Conservation (phyloP, 257 asterid genomes). For the Penstemon eatonii region DNA sequence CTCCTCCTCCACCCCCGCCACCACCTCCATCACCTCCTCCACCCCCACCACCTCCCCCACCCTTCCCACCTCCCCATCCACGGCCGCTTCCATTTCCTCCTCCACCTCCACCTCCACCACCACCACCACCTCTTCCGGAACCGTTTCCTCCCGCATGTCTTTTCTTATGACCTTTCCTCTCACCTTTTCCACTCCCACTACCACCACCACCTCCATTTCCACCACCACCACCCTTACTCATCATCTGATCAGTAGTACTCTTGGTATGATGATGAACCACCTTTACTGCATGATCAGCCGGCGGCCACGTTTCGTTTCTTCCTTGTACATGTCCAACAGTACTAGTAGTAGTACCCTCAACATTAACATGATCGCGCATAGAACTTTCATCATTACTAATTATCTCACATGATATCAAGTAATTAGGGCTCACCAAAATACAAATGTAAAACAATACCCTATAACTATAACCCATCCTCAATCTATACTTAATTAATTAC, state of each 20-base stretch:
- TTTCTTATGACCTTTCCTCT: neutral
- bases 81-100: neutral
- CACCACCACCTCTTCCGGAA: neutral
- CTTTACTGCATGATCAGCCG: neutral
- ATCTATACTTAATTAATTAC: neutral
- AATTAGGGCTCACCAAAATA: conserved; percentile 26
- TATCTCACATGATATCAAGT: conserved; percentile 25
- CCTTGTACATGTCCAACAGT: neutral
- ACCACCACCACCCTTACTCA: neutral
- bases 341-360: neutral
- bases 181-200: neutral
- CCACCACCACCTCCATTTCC: conserved; percentile 8
- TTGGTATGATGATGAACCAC: conserved; percentile 4
- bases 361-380: conserved; percentile 2
- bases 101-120: conserved; percentile 24
- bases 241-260: conserved; percentile 11
- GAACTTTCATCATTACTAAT: conserved; percentile 2
- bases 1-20: conserved; percentile 4
- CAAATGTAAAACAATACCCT: conserved; percentile 28
- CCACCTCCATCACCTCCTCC: conserved; percentile 19
- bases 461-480: conserved; percentile 23
- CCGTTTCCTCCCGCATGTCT: neutral
- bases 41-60: conserved; percentile 12
- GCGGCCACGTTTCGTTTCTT: conserved; percentile 22
- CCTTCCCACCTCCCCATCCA: neutral